These are phyloP conservation scores for Arctium lappa DNA, from an alignment of 129 eudicot genomes.

Conservation along the genomic window DNA sequence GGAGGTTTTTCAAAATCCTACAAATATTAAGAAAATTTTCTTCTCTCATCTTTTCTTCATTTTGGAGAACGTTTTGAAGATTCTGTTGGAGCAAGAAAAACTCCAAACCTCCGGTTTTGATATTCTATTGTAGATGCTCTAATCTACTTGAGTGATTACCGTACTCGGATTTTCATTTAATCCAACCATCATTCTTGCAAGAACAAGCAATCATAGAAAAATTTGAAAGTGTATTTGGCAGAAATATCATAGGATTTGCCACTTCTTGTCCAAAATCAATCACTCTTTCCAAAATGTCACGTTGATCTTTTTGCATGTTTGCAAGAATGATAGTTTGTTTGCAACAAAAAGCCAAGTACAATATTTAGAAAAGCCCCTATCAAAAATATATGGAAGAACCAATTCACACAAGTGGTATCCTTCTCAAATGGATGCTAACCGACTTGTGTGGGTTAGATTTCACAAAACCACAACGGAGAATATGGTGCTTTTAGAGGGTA, in stretches of 20 bases:
- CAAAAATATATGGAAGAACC: not conserved
- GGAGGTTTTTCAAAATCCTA: no score
- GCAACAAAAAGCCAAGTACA: not conserved
- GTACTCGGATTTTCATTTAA: not conserved
- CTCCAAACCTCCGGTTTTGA: not conserved
- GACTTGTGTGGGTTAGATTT: not conserved
- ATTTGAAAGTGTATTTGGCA: not conserved
- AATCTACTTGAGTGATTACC: no score
- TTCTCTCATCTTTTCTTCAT: no score
- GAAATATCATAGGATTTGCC: not conserved
- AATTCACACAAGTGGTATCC: not conserved
- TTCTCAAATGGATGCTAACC: not conserved
- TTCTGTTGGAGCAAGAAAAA: not conserved
- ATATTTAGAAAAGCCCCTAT: not conserved
- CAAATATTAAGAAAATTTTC: no score
- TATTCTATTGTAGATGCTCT: not conserved
- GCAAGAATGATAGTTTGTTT: not conserved
- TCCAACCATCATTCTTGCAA: not conserved
- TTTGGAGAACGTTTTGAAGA: no score
- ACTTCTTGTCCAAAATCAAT: not conserved
- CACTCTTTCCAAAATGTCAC: not conserved
- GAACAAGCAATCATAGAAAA: not conserved
- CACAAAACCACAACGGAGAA: constrained; percentile 6
- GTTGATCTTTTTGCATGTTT: not conserved
- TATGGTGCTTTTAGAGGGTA: not conserved